Base-by-base conservation (phyloP, 192 early-diverging fungal species). In the Linnemannia hyalina region DNA sequence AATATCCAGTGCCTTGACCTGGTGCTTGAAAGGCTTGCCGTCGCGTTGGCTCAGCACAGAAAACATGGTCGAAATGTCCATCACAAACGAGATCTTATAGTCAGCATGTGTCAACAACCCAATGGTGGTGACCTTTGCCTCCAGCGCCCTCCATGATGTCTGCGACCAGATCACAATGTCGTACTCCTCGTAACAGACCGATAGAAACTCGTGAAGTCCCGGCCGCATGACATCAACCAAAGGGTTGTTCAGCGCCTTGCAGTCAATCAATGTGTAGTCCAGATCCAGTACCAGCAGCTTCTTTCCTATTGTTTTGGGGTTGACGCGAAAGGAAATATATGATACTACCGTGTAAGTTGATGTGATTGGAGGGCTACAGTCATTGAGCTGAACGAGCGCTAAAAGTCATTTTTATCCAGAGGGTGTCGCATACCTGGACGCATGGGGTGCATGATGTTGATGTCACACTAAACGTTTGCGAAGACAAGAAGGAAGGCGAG, bases 111-210 rank as follows among this genome's bases (percentile, higher is more conserved):
- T 90, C 70, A 95, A 80, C 79, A 95, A 89, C 32, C 95, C 95
- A 81, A 95, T 83, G 42, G 94, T 87, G 13, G 94, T 96, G 29
- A 96, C 93, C 65, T 96, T 96, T 82, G 93, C 92, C 72, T 96
- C 94, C 15, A 96, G 82, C 20, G 91, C 92, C 49, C 89, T 91
- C 94, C 94, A 95, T 40, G 88, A 88, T 1, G 95, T 96, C 81
- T 96, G 95, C 78, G 93, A 94, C 95, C 95, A 96, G 68, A 96
- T 92, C 11, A 95, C 92, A 73, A 95, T 89, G 77, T 95, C 95
- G 73, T 95, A 96, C 78, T 93, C 88, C 52, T 92, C 91, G 78
- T 94, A 94, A 0, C 92, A 84, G 0, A 93, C 92, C 0, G 94
- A 82, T 81, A 94, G 81, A 86, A 92, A 93, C 77, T 90, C 90